phyloP scores from a whole-genome alignment of 768 basidiomycete genomes.

The Rhodosporidiobolus odoratus region DNA sequence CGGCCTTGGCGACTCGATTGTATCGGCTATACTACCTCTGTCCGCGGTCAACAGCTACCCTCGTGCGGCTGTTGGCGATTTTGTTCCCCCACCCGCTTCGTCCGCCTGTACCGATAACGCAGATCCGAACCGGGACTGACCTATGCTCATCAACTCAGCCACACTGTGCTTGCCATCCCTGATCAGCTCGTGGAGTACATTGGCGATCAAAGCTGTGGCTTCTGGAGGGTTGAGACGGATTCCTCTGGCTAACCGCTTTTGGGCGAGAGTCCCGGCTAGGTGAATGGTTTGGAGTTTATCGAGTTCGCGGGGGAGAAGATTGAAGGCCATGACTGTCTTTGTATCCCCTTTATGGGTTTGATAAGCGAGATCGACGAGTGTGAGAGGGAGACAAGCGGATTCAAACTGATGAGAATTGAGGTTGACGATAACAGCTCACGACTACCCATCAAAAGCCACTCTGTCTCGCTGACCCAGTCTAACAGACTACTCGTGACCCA shows the following conservation, averaged over 20 bases:
- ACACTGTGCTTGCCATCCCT: constrained; percentile 84
- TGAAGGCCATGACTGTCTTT: constrained; percentile 48
- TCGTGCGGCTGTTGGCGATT: neutral
- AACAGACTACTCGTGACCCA: no score
- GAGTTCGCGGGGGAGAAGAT: constrained; percentile 66
- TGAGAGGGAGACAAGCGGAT: no score
- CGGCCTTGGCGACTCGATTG: neutral
- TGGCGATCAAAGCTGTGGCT: constrained; percentile 79
- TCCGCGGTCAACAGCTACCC: neutral
- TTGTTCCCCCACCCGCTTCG: neutral
- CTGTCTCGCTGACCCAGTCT: no score
- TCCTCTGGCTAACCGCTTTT: constrained; percentile 91
- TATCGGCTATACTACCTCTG: neutral
- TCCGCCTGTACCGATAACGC: neutral
- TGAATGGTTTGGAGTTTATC: constrained; percentile 65
- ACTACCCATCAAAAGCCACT: no score
- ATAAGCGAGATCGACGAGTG: no score
- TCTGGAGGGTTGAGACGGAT: constrained; percentile 79
- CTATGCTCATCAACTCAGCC: constrained; percentile 74
- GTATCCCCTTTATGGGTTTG: no score
- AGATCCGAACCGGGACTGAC: constrained; percentile 1
- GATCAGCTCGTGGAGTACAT: constrained; percentile 87
- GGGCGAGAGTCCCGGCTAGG: constrained; percentile 80
- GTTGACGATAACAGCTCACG: no score
- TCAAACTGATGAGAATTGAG: no score